Base-by-base conservation (phyloP, 305 asterid genomes). In the Solanum hybrid region DNA sequence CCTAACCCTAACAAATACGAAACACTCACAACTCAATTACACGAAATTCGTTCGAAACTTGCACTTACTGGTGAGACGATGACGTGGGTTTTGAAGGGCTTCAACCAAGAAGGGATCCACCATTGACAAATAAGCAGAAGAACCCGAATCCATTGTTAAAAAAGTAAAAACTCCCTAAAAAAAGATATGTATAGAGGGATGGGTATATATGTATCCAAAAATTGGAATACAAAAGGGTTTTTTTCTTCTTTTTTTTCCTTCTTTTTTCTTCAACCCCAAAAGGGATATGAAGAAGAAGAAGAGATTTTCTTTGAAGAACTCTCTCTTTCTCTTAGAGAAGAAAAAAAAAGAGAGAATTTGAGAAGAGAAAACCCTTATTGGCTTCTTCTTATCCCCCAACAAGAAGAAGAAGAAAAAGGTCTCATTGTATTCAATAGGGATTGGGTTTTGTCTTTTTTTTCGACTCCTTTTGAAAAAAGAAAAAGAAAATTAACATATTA, bases 1-100 rank as follows among this genome's bases (percentile, higher is more conserved):
- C 31, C 26, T 22, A 84, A 84, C 75, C 42, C 38, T 51, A 35
- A 4, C 71, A 16, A 76, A 76, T 17, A 76, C 16, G 14, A 76
- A 76, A 35, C 34, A 75, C 16, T 22, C 13, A 5, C 82, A n/a
- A 76, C 26, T 37, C 32, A 79, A 79, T 79, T 36, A 79, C 85
- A 79, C 4, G 56, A 35, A 34, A 77, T 34, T 5, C 2, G 78
- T 71, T 71, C 6, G 73, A 22, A 22, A 64, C 13, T 22, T 1
- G 22, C 42, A 90, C 97, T 92, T 66, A 97, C 99, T 95, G 64
- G 99, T 96, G 69, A 97, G 89, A 82, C 99, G 99, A 92, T 97
- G 99, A 88, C 99, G 99, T 90, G 99, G 98, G 94, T 95, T 96
- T 88, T 97, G 99, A 89, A 97, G 99, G 36, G 99, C 99, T 94